These are phyloP conservation scores for Hordeum pubiflorum DNA, from an alignment of 202 grass and related monocot species.

Conservation along the genomic window DNA sequence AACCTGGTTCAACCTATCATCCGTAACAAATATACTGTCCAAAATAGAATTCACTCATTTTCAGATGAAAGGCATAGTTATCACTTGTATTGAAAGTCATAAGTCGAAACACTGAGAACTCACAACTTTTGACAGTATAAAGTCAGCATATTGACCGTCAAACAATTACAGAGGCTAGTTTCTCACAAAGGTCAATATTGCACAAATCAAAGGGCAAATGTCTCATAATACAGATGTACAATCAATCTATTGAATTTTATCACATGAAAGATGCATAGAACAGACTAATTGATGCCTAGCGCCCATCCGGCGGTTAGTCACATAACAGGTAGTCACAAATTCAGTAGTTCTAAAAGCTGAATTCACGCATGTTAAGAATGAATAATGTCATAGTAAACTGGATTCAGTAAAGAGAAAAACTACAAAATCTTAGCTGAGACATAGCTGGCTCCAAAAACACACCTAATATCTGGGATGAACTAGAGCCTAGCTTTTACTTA, in stretches of 20 bases:
- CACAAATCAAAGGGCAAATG: background rate
- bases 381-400: background rate
- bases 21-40: background rate
- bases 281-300: background rate
- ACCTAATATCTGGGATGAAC: background rate
- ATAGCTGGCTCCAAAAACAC: background rate
- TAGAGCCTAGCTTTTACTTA: background rate
- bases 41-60: background rate
- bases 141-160: background rate
- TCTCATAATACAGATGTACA: background rate
- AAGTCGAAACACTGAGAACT: background rate
- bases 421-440: background rate
- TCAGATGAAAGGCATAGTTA: background rate
- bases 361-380: background rate
- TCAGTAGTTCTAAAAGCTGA: background rate
- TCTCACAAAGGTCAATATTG: background rate
- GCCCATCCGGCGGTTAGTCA: background rate
- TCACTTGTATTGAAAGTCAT: background rate
- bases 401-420: background rate
- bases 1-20: background rate
- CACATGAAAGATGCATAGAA: background rate
- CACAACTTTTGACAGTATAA: background rate
- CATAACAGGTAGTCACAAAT: background rate
- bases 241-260: background rate
- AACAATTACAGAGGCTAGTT: background rate